Evolutionary conservation across 345 rosid species (phyloP).

Genomic region (Camelina sativa): DNA sequence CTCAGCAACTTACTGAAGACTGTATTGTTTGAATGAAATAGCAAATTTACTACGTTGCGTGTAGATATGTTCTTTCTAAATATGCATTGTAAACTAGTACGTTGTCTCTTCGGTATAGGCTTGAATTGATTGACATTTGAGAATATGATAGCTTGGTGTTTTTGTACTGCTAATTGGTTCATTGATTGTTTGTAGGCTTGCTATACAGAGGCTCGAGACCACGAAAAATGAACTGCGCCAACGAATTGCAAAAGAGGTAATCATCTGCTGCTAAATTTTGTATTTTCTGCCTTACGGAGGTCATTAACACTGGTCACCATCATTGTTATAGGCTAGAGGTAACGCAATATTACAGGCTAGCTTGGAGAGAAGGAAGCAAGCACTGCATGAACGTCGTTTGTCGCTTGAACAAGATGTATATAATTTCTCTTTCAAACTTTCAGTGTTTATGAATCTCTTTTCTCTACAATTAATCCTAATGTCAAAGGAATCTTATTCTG

Average conservation of each 20-base stretch:
- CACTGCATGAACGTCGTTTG: constrained; percentile 95
- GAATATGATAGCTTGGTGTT: neutral
- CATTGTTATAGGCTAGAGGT: constrained; percentile 80
- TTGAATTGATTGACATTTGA: constrained; percentile 14
- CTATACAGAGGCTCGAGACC: constrained; percentile 94
- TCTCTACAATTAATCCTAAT: constrained; percentile 4
- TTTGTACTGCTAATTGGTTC: constrained; percentile 29
- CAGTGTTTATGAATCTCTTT: neutral
- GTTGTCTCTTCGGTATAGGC: constrained; percentile 25
- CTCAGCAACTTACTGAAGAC: neutral
- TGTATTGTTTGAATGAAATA: constrained; percentile 5
- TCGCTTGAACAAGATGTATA: constrained; percentile 98
- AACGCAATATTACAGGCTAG: constrained; percentile 97
- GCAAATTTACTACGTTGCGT: neutral
- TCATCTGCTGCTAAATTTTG: constrained; percentile 29
- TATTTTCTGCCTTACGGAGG: constrained; percentile 15
- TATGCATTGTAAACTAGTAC: constrained; percentile 6
- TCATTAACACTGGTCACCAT: constrained; percentile 24
- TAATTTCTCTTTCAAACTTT: constrained; percentile 33
- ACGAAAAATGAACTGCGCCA: constrained; percentile 94
- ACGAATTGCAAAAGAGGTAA: constrained; percentile 96
- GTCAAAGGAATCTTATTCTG: constrained; percentile 16
- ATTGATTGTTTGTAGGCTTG: constrained; percentile 63
- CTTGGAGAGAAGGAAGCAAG: constrained; percentile 98
- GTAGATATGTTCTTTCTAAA: constrained; percentile 10